Base-by-base conservation (phyloP, 2,329 filamentous ascomycete species). In the Orbilia oligospora region DNA sequence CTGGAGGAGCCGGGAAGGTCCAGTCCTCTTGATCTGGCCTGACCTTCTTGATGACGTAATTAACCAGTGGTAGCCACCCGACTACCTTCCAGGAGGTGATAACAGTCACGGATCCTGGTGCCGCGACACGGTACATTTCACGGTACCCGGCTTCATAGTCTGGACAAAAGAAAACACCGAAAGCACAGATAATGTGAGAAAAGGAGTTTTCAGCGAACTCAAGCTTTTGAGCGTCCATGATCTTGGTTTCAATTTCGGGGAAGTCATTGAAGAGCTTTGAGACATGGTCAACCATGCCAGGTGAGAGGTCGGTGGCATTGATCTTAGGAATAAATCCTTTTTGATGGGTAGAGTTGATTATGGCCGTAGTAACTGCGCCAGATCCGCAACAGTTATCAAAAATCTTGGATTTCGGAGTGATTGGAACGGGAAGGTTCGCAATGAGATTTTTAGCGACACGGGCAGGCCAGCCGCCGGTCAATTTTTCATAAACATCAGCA, bases 331-430 rank as follows among this genome's bases (percentile, higher is more conserved):
- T 27, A 10, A 72, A 68, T 1, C 68, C 75, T 12, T 72, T 24
- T 3, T 48, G 33, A 14, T 64, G 53, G 24, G 66, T 46, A 1
- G 22, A 58, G 24, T 78, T 69, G 46, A 78, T 6, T 18, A 69
- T 53, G 18, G 75, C 75, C 10, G 75, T 78, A 8, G 75, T 68
- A 36, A 72, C 51, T 5, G 75, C 75, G 38, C 75, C 75, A n/a
- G 75, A 78, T 5, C 75, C 75, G 46, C 75, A 78, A 44, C 68
- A 71, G 64, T 78, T 78, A 10, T 78, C 75, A 53, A 78, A 55
- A 16, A 78, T 55, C 12, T 72, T 63, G 22, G 75, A 78, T 27
- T 72, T 55, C 2, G 51, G 30, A 16, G 61, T 64, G 20, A 78
- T 63, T 5, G 75, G 63, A 12, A 30, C 20, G 12, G 44, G 51